Percentiles rank a stretch among this genome's conserved stretches.
phyloP scores from a whole-genome alignment of 202 grass and related monocot species.

The Elaeis oleifera region DNA sequence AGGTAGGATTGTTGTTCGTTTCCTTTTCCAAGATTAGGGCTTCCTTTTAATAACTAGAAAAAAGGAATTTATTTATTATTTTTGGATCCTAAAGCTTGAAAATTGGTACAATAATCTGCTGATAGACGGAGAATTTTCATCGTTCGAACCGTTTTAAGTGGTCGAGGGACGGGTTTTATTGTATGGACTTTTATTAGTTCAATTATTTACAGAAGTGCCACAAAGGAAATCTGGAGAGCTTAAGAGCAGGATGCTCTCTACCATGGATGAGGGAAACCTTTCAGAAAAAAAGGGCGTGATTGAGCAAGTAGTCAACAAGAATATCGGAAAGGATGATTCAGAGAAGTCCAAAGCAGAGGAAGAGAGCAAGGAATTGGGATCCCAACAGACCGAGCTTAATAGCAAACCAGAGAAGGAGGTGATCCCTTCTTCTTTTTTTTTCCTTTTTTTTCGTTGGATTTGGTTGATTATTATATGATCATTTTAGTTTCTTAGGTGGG shows the following conservation, averaged over 20 bases:
- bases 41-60: not conserved
- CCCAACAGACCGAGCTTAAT: too few species aligned
- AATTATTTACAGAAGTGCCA: slow-evolving; percentile 17
- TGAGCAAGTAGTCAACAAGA: slow-evolving; percentile 5
- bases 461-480: too few species aligned
- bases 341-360: not conserved
- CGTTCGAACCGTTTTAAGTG: not conserved
- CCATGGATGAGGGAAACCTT: not conserved
- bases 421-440: too few species aligned
- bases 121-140: too few species aligned
- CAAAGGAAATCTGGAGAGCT: slow-evolving; percentile 6
- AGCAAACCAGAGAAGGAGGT: too few species aligned
- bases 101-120: too few species aligned
- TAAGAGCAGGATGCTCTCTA: slow-evolving; percentile 15
- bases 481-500: too few species aligned
- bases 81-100: too few species aligned
- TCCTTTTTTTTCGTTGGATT: too few species aligned
- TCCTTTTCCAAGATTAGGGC: too few species aligned
- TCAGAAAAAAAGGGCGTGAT: slow-evolving; percentile 1
- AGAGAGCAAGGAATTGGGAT: slow-evolving; percentile 7
- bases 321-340: not conserved
- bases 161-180: not conserved
- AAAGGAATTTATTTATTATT: too few species aligned
- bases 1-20: slow-evolving; percentile 5
- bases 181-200: not conserved